Evolutionary conservation across 192 early-diverging fungal genomes (phyloP).

Genomic region (Mortierella antarctica): DNA sequence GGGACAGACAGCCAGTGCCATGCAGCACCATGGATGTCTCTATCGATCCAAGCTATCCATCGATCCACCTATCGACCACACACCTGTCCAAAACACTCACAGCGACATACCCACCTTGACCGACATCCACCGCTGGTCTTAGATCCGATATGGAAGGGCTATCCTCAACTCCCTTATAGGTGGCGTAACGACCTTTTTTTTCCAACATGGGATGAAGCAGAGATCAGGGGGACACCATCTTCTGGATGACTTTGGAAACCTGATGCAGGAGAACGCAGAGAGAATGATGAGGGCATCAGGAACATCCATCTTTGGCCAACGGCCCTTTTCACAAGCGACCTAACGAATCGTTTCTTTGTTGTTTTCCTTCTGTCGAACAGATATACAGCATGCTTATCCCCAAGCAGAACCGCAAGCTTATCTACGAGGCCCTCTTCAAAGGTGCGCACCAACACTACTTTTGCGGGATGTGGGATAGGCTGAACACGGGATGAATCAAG

Average conservation of each 20-base stretch:
- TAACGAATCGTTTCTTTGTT: constrained; percentile 9
- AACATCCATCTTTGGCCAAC: too few species aligned
- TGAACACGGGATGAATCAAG: constrained; percentile 6
- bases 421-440: constrained; percentile 94
- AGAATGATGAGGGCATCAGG: too few species aligned
- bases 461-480: too few species aligned
- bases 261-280: too few species aligned
- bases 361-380: constrained; percentile 7
- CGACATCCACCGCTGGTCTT: too few species aligned
- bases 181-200: too few species aligned
- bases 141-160: too few species aligned
- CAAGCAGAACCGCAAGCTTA: constrained; percentile 95
- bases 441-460: constrained; percentile 57
- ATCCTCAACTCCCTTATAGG: too few species aligned
- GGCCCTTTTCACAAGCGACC: background rate
- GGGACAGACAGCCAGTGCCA: too few species aligned
- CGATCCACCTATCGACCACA: background rate
- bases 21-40: background rate
- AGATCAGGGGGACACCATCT: background rate
- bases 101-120: background rate
- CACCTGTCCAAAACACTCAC: background rate
- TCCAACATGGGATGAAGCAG: background rate
- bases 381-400: constrained; percentile 93
- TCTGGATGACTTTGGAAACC: background rate
- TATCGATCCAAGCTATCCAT: constrained; percentile 7